A percentile compares a stretch with the other conserved stretches of the same genome.
These are phyloP conservation scores for Pisolithus thermaeus DNA, from an alignment of 1,284 basidiomycete species.

Conservation along the genomic window DNA sequence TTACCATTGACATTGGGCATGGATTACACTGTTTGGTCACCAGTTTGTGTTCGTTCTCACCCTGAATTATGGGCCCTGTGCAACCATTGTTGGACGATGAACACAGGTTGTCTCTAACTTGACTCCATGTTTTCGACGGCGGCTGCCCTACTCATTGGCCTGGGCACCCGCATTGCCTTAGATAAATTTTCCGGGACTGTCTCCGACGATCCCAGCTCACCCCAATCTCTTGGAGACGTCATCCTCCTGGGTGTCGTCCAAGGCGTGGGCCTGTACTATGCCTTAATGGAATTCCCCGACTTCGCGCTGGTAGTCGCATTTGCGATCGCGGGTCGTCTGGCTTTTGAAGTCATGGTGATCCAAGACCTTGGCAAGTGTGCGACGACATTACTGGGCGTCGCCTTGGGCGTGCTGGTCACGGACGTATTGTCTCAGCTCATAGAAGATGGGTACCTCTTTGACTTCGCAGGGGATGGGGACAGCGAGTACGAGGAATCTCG, in stretches of 20 bases:
- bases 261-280: constrained; percentile 66
- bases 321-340: constrained; percentile 53
- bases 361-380: constrained; percentile 49
- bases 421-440: constrained; percentile 60
- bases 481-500: constrained; percentile 16
- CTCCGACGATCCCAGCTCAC: constrained; percentile 27
- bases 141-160: constrained; percentile 42
- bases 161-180: constrained; percentile 65
- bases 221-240: constrained; percentile 46
- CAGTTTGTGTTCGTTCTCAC: constrained; percentile 42
- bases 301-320: constrained; percentile 51
- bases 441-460: constrained; percentile 37
- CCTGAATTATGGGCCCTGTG: neutral
- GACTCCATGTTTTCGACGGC: constrained; percentile 38
- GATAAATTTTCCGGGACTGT: constrained; percentile 45
- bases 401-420: constrained; percentile 57
- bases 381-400: constrained; percentile 56
- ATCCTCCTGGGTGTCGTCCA: constrained; percentile 69
- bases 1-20: constrained; percentile 23
- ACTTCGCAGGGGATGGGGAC: constrained; percentile 15
- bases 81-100: constrained; percentile 6
- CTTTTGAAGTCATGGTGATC: constrained; percentile 49
- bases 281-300: constrained; percentile 47
- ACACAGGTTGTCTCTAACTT: constrained; percentile 17
- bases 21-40: constrained; percentile 21